Percentiles rank a stretch among this genome's conserved stretches.
Conservation (phyloP, 305 asterid genomes). For the Vinca major region DNA sequence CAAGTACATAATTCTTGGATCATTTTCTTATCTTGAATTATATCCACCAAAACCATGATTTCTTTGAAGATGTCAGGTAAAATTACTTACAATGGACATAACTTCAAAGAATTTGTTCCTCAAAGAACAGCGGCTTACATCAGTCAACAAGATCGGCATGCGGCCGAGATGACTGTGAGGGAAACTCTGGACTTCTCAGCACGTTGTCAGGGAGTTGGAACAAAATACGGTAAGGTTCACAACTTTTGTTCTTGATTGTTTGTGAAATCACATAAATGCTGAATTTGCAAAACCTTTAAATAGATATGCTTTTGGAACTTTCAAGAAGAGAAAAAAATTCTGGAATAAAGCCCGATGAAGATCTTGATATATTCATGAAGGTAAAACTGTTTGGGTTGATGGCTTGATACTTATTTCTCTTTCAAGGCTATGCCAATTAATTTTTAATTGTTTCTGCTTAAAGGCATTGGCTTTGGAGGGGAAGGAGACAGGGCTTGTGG, state of each 20-base stretch:
- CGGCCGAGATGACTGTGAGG: conserved; percentile 92
- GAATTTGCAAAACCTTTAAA: conserved; percentile 24
- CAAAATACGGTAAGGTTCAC: conserved; percentile 59
- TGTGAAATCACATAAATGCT: conserved; percentile 26
- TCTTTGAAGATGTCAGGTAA: conserved; percentile 73
- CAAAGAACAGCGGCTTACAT: conserved; percentile 84
- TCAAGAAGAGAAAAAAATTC: conserved; percentile 83
- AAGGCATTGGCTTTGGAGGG: conserved; percentile 88
- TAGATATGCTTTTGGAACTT: conserved; percentile 95
- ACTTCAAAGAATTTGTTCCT: conserved; percentile 77
- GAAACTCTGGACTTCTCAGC: conserved; percentile 86
- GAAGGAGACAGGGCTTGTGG: conserved; percentile 64
- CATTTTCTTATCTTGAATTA: conserved; percentile 4
- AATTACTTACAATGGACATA: conserved; percentile 86
- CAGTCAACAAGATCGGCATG: conserved; percentile 87
- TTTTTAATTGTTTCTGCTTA: conserved; percentile 4
- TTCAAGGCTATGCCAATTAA: neutral
- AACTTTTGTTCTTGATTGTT: conserved; percentile 7
- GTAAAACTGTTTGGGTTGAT: conserved; percentile 25
- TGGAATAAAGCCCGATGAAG: conserved; percentile 86
- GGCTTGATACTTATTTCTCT: neutral
- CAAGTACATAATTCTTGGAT: neutral
- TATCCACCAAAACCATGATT: conserved; percentile 27
- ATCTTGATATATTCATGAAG: conserved; percentile 93
- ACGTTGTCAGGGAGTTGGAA: conserved; percentile 91